Percentiles rank a stretch among this genome's conserved stretches.
phyloP scores from a whole-genome alignment of 2,329 filamentous ascomycete genomes.

The Alternaria sp. region DNA sequence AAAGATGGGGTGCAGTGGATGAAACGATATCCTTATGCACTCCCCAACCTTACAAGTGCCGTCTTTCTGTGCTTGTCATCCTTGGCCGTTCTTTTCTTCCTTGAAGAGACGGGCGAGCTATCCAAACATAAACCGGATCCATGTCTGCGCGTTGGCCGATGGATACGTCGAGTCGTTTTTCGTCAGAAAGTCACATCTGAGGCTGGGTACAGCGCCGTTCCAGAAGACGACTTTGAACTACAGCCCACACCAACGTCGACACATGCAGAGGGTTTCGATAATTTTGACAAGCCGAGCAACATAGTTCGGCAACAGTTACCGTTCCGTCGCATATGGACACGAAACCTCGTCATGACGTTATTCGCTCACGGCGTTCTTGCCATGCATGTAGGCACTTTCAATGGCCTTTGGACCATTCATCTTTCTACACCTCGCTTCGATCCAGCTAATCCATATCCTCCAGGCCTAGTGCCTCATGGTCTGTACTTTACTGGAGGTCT shows the following conservation, averaged over 20 bases:
- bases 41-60: constrained; percentile 74
- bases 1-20: constrained; percentile 70
- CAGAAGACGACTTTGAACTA: constrained; percentile 41
- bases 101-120: constrained; percentile 67
- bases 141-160: constrained; percentile 51
- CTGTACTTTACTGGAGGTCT: constrained; percentile 60
- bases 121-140: constrained; percentile 52
- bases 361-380: constrained; percentile 56
- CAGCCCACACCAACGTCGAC: constrained; percentile 41
- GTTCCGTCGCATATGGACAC: constrained; percentile 58
- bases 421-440: constrained; percentile 57
- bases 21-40: constrained; percentile 70
- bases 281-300: constrained; percentile 22
- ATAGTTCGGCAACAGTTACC: constrained; percentile 49
- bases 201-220: constrained; percentile 44
- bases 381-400: constrained; percentile 60
- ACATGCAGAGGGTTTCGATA: constrained; percentile 4
- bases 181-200: constrained; percentile 29
- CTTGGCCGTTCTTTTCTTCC: constrained; percentile 65
- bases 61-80: constrained; percentile 66
- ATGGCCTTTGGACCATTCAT: constrained; percentile 60
- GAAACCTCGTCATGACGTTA: constrained; percentile 55
- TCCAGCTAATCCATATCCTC: constrained; percentile 43
- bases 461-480: constrained; percentile 46
- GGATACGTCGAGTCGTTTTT: constrained; percentile 48